These are phyloP conservation scores for Parachlorella kessleri DNA, from an alignment of 139 green algal genomes.

Conservation along the genomic window DNA sequence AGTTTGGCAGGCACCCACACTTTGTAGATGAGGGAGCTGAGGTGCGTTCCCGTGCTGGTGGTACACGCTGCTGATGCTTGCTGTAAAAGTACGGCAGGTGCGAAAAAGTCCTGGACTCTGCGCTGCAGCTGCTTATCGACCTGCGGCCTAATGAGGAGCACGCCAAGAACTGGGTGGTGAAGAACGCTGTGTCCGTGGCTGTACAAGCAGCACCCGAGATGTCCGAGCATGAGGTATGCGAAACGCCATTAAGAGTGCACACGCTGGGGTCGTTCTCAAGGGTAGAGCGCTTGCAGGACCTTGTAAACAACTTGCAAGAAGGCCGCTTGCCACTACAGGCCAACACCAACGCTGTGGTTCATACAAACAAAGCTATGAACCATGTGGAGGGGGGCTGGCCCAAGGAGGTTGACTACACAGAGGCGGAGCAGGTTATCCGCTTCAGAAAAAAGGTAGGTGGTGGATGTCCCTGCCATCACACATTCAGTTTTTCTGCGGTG, in stretches of 20 bases:
- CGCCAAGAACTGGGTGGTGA: constrained; percentile 71
- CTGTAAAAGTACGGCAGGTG: background rate
- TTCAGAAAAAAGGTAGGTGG: constrained; percentile 51
- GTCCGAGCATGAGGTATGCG: constrained; percentile 78
- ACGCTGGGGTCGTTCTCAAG: too few relatives aligned
- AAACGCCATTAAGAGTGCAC: too few relatives aligned
- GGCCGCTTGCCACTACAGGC: too few relatives aligned
- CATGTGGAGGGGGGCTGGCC: constrained; percentile 94
- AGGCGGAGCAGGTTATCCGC: constrained; percentile 87
- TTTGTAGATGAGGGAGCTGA: constrained; percentile 84
- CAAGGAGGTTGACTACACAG: constrained; percentile 90
- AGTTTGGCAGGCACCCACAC: constrained; percentile 86
- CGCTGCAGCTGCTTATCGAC: constrained; percentile 78
- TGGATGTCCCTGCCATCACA: too few relatives aligned
- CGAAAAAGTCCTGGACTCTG: background rate
- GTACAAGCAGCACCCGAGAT: constrained; percentile 81
- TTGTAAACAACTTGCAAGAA: too few relatives aligned
- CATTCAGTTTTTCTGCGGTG: too few relatives aligned
- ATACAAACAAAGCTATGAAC: constrained; percentile 73
- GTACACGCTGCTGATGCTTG: background rate
- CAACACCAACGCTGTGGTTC: constrained; percentile 82
- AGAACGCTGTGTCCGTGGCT: constrained; percentile 69
- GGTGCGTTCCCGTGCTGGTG: background rate
- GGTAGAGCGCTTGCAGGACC: too few relatives aligned
- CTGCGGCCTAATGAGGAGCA: constrained; percentile 87